Evolutionary conservation across 352 stramenopile species (phyloP).

Genomic region (Discostella stelligera): DNA sequence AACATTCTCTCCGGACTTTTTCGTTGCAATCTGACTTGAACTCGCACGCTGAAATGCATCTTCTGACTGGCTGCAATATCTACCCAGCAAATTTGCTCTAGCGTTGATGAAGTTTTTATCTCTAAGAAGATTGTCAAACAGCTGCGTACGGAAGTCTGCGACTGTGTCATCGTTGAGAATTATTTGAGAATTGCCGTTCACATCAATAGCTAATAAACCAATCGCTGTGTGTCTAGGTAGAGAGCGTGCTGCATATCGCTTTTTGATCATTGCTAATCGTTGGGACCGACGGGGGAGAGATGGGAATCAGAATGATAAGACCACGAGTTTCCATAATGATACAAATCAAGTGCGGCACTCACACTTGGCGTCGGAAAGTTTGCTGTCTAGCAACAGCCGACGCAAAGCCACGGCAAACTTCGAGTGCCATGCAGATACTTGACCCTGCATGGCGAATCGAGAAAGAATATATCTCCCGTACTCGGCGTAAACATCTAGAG

Average conservation of each 20-base stretch:
- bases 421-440: conserved; percentile 43
- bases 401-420: conserved; percentile 42
- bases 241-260: conserved; percentile 43
- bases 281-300: no score
- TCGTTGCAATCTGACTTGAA: background rate
- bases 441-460: conserved; percentile 34
- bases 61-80: conserved; percentile 16
- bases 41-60: background rate
- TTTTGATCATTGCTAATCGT: conserved; percentile 29
- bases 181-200: conserved; percentile 21
- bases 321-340: background rate
- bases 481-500: conserved; percentile 44
- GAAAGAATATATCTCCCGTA: conserved; percentile 52
- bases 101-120: conserved; percentile 41
- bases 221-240: conserved; percentile 44
- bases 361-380: conserved; percentile 29
- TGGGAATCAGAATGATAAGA: background rate
- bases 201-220: conserved; percentile 24
- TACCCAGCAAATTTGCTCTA: conserved; percentile 43
- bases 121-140: conserved; percentile 49
- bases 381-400: conserved; percentile 30
- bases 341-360: conserved; percentile 20
- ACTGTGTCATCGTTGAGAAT: conserved; percentile 8
- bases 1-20: conserved; percentile 23
- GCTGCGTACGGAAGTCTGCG: conserved; percentile 9